Conservation (phyloP, 176 grass and related monocot genomes). For the Oryza longistaminata region DNA sequence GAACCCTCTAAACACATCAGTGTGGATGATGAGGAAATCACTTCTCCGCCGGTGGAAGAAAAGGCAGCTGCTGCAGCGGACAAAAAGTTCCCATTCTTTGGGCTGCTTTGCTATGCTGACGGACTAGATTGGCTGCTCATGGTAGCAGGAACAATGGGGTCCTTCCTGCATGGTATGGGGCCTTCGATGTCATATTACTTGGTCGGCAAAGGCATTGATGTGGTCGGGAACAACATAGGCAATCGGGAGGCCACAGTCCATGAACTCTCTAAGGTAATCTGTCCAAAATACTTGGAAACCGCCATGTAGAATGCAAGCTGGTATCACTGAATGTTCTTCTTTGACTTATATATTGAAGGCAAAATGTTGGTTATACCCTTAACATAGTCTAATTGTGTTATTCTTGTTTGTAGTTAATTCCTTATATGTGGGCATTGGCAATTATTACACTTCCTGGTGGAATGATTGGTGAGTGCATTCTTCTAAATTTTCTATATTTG, state of each 20-base stretch:
- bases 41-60: background rate
- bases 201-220: slow-evolving; percentile 50
- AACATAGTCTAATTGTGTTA: slow-evolving; percentile 17
- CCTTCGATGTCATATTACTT: slow-evolving; percentile 53
- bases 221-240: slow-evolving; percentile 44
- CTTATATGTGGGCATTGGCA: slow-evolving; percentile 66
- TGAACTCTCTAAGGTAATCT: slow-evolving; percentile 45
- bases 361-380: slow-evolving; percentile 21
- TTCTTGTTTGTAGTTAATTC: slow-evolving; percentile 50
- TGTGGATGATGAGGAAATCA: slow-evolving; percentile 19
- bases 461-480: slow-evolving; percentile 48
- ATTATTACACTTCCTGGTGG: slow-evolving; percentile 63
- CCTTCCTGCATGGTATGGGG: slow-evolving; percentile 56
- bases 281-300: background rate
- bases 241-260: slow-evolving; percentile 40
- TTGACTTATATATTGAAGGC: background rate
- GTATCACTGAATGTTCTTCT: slow-evolving; percentile 19
- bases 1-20: slow-evolving; percentile 4
- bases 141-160: slow-evolving; percentile 50
- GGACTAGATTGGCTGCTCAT: slow-evolving; percentile 58
- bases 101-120: slow-evolving; percentile 54
- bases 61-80: background rate
- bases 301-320: background rate
- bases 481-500: slow-evolving; percentile 19
- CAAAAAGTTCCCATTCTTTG: slow-evolving; percentile 40